phyloP scores from a whole-genome alignment of 495 filamentous ascomycete species.

The Aspergillus coremiiformis region DNA sequence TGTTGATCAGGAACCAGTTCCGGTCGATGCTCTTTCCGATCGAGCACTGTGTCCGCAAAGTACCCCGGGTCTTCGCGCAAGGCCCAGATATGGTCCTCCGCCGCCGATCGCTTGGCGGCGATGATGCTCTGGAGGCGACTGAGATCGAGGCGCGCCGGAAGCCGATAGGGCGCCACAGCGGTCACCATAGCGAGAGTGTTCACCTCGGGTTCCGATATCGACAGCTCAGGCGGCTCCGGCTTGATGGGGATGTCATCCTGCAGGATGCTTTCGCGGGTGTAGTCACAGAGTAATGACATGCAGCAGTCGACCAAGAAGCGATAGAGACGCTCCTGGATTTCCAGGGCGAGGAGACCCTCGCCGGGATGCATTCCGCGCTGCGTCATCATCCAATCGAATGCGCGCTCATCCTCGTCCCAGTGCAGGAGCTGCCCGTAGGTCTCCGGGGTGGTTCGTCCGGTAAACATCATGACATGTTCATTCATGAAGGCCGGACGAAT shows the following conservation, averaged over 20 bases:
- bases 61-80: conserved; percentile 50
- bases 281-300: conserved; percentile 35
- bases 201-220: conserved; percentile 9
- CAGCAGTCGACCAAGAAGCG: conserved; percentile 37
- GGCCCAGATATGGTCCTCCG: conserved; percentile 44
- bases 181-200: conserved; percentile 26
- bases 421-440: conserved; percentile 40
- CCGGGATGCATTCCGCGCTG: conserved; percentile 29
- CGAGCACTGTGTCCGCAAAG: conserved; percentile 30
- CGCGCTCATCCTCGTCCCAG: conserved; percentile 32
- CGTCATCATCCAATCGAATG: conserved; percentile 21
- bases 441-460: conserved; percentile 20
- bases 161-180: conserved; percentile 40
- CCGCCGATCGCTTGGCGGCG: conserved; percentile 23
- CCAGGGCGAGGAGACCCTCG: conserved; percentile 37
- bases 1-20: conserved; percentile 27
- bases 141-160: conserved; percentile 35
- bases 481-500: conserved; percentile 31
- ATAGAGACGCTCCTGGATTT: conserved; percentile 39
- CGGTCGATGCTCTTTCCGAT: conserved; percentile 35
- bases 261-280: conserved; percentile 8
- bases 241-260: conserved; percentile 28
- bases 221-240: conserved; percentile 18
- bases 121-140: conserved; percentile 31
- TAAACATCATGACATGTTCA: conserved; percentile 37